phyloP scores from a whole-genome alignment of 768 basidiomycete species.

The Amanita pseudoporphyria region DNA sequence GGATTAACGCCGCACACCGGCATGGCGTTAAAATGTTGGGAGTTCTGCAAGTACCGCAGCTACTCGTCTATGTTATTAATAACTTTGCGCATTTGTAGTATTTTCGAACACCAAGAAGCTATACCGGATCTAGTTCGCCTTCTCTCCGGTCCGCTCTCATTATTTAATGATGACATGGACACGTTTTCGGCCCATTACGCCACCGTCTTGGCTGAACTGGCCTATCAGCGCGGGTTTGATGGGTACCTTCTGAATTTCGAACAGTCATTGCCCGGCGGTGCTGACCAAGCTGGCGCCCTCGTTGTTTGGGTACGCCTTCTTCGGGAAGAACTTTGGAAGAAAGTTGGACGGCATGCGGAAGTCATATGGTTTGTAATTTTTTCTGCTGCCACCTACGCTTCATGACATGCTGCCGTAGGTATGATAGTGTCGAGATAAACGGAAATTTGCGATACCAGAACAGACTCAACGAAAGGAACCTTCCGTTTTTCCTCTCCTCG shows the following conservation, averaged over 20 bases:
- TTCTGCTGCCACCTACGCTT: not conserved
- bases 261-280: conserved; percentile 34
- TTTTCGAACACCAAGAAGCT: conserved; percentile 46
- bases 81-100: conserved; percentile 24
- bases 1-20: conserved; percentile 71
- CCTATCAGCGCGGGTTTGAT: conserved; percentile 69
- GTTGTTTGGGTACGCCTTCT: conserved; percentile 63
- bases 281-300: conserved; percentile 52
- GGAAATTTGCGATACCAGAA: conserved; percentile 70
- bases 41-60: conserved; percentile 51
- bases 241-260: conserved; percentile 82
- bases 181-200: conserved; percentile 65
- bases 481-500: conserved; percentile 72
- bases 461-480: conserved; percentile 54
- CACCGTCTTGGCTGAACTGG: conserved; percentile 55
- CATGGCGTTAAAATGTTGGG: conserved; percentile 75
- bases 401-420: conserved; percentile 30
- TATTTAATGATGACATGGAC: conserved; percentile 18
- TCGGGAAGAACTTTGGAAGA: conserved; percentile 41
- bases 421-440: conserved; percentile 58
- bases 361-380: conserved; percentile 47
- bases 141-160: conserved; percentile 55
- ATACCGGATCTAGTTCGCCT: conserved; percentile 56
- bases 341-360: conserved; percentile 60
- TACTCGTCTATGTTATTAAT: not conserved